A percentile compares a stretch with the other conserved stretches of the same genome.
Evolutionary conservation across 116 monocot genomes (phyloP).

Genomic region (Papilionanthe hybrid): DNA sequence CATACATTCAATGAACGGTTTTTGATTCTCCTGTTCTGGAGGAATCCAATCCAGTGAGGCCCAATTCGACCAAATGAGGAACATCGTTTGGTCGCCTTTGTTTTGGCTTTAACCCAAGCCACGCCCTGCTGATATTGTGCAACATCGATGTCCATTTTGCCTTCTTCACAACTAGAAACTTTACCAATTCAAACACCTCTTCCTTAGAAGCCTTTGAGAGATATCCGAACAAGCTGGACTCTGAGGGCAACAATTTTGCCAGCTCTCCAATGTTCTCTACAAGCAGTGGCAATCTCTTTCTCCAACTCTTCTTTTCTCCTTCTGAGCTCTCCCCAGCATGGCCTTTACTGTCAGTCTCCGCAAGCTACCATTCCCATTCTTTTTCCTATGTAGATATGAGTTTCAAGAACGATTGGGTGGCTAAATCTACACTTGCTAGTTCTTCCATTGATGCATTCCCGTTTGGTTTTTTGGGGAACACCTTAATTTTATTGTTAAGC

Average conservation of each 20-base stretch:
- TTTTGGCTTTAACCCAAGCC: not conserved
- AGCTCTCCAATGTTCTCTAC: slow-evolving; percentile 26
- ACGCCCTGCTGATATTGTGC: not conserved
- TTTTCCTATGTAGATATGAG: not conserved
- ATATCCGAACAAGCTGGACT: slow-evolving; percentile 15
- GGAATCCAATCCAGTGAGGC: not conserved
- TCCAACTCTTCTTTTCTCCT: slow-evolving; percentile 16
- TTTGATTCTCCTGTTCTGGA: not conserved
- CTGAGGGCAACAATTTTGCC: slow-evolving; percentile 15
- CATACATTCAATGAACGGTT: too few species aligned
- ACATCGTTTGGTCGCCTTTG: not conserved
- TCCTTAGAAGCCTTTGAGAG: not conserved
- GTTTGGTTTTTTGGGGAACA: too few species aligned
- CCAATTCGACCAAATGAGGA: not conserved
- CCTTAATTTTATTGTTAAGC: too few species aligned
- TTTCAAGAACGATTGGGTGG: slow-evolving; percentile 10
- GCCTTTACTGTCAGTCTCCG: not conserved
- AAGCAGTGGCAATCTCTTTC: slow-evolving; percentile 10
- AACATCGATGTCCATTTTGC: not conserved
- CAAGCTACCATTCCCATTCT: not conserved
- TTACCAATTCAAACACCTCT: not conserved
- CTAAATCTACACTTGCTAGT: slow-evolving; percentile 9
- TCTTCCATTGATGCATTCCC: slow-evolving; percentile 14
- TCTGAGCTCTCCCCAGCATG: not conserved
- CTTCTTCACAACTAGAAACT: not conserved